Base-by-base conservation (phyloP, 139 green algal species). In the Astrephomene gubernaculifera region DNA sequence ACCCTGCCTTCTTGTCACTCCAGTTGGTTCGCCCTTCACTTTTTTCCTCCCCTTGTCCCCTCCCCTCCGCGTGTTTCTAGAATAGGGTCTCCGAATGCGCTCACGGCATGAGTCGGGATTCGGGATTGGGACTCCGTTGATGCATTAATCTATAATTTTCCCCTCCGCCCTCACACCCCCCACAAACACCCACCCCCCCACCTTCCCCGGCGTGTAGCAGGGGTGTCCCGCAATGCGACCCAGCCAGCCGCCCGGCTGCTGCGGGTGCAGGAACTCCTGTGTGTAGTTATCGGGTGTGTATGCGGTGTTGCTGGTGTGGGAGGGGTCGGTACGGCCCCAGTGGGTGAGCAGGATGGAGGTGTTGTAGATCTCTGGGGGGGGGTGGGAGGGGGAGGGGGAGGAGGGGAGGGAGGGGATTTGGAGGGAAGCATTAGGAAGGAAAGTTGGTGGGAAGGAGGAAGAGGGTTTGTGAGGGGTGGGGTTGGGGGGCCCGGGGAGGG, bases 251-350 rank as follows among this genome's bases (percentile, higher is more conserved):
- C 71, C 43, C 6, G 87, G 87, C 76, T 84, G 61, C 64, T 61
- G 52, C 0, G 54, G 41, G 71, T 81, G 68, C 43, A 38, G 45
- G 65, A 61, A 57, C 17, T 89, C 85, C 43, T 89, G 85, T 21
- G 86, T 90, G 70, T 90, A 90, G 79, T 90, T 90, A 61, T 90
- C 86, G 22, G 86, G 86, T 25, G 86, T 90, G 86, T 63, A 84
- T 52, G 54, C 86, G 53, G 49, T 82, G 69, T 70, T 69, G 29
- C 79, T 87, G 29, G 33, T 68, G 75, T 90, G 87, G 35, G 79
- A 2, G 0, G 27, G 33, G 27, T 81, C 86, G 67, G 89, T 69
- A 12, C 90, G 82, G 38, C 90, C 90, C 90, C 90, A 94, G 68
- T 94, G 90, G 2, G 71, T 87, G 1, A 92, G 87, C 21, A 94